phyloP scores from a whole-genome alignment of 2,329 filamentous ascomycete species.

The Aspergillus calidoustus region DNA sequence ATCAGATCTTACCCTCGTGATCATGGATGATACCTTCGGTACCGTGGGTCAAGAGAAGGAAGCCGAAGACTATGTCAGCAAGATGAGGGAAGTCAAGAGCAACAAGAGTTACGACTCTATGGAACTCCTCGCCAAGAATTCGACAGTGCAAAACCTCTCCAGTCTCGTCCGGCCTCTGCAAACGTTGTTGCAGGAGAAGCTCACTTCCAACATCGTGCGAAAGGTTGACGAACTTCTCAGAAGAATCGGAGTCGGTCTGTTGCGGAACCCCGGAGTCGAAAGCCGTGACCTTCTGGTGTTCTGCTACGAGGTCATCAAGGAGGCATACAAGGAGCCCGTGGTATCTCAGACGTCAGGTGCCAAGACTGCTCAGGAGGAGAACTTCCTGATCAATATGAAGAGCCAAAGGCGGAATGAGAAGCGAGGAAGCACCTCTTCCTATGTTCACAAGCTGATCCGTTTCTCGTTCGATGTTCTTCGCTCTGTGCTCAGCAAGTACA shows the following conservation, averaged over 20 bases:
- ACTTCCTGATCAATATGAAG: constrained; percentile 78
- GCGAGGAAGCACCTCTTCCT: constrained; percentile 73
- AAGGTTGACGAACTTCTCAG: constrained; percentile 90
- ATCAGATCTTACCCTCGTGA: constrained; percentile 74
- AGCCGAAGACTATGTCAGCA: constrained; percentile 89
- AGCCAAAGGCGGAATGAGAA: constrained; percentile 75
- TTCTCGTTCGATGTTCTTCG: constrained; percentile 89
- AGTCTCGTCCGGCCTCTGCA: constrained; percentile 79
- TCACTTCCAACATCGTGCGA: constrained; percentile 79
- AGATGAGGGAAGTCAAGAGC: constrained; percentile 97
- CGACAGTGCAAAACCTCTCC: constrained; percentile 74
- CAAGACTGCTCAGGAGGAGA: constrained; percentile 42
- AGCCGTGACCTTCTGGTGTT: constrained; percentile 87
- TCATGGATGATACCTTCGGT: constrained; percentile 98
- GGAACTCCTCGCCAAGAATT: constrained; percentile 84
- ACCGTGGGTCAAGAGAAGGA: constrained; percentile 93
- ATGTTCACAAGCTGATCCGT: constrained; percentile 83
- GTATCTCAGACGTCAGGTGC: constrained; percentile 36
- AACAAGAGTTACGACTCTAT: constrained; percentile 98
- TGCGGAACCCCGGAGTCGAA: constrained; percentile 78
- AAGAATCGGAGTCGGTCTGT: constrained; percentile 79
- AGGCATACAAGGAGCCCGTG: constrained; percentile 72
- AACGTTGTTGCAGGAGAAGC: constrained; percentile 77
- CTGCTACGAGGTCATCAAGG: constrained; percentile 91
- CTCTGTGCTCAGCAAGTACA: constrained; percentile 82